Percentiles rank a stretch among this genome's conserved stretches.
phyloP scores from a whole-genome alignment of 441 rosid species.

The Metrosideros polymorpha region DNA sequence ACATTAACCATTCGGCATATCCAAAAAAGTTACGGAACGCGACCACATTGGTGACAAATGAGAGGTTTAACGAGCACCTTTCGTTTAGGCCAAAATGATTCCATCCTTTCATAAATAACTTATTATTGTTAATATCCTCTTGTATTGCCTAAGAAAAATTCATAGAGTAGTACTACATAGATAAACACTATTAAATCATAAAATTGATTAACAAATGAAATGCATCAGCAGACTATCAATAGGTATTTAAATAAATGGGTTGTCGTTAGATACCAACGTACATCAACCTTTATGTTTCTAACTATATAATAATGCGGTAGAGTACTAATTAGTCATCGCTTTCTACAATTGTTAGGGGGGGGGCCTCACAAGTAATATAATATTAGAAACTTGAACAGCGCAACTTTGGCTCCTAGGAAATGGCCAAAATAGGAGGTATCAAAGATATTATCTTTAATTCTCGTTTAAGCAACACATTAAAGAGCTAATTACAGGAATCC shows the following conservation, averaged over 20 bases:
- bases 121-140: neutral
- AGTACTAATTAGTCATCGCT: neutral
- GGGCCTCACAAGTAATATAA: neutral
- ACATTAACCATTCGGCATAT: neutral
- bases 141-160: neutral
- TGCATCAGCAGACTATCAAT: neutral
- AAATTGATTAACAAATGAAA: neutral
- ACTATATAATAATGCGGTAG: neutral
- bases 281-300: neutral
- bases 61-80: neutral
- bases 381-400: conserved; percentile 4
- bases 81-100: neutral
- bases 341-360: neutral
- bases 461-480: conserved; percentile 13
- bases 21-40: no score
- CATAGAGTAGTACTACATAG: neutral
- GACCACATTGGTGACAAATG: no score
- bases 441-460: conserved; percentile 8
- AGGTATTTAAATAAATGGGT: neutral
- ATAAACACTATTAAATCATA: neutral
- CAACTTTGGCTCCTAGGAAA: conserved; percentile 10
- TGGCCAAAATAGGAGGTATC: conserved; percentile 5
- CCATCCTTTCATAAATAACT: neutral
- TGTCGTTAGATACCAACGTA: neutral
- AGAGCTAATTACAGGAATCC: conserved; percentile 18